Evolutionary conservation across 768 basidiomycete genomes (phyloP), one percentile per base, ranked within the genome.

Genomic region (Tricholoma saponaceum): DNA sequence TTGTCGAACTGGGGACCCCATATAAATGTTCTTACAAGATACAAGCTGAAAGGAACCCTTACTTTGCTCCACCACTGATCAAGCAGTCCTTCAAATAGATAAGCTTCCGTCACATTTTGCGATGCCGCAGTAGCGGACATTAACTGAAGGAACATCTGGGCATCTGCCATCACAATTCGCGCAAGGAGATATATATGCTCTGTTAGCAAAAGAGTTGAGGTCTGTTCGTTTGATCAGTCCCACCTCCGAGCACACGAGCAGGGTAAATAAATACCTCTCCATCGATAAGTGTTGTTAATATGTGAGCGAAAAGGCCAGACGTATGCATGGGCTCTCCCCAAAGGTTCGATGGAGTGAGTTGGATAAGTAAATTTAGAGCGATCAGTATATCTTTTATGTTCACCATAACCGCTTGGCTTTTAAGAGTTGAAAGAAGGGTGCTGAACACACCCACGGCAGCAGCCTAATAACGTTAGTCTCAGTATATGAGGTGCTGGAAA

Each of bases 41-140:
- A 20, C 9, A 46, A 16, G 23, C 13, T 14, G 0, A 46, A 25
- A 46, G 12, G 23, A 25, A 46, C 22, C 73, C 76, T 59, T 69
- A 89, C 92, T 69, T 87, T 87, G 39, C 83, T 83, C 83, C 89
- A 90, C 86, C 90, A 94, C 60, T 89, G 86, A 62, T 91, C 85
- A 52, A 95, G 70, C 23, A 95, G 68, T 2, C 74, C 70, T 54
- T 90, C 85, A 72, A 83, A 89, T 2, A 92, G 60, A 30, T 81
- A 71, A 20, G 71, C 68, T 67, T 92, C 85, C 0, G 77, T 67
- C 35, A 77, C 69, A 57, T 74, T 75, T 25, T 77, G 69, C 2
- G 76, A 64, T 41, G 75, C 69, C 3, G 87, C 83, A 3, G 84
- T 81, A 4, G 83, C 86, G 22, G 79, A 75, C 64, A 94, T 83